Evolutionary conservation across 78 protist genomes (phyloP).

Genomic region (Mastigamoeba balamuthi): DNA sequence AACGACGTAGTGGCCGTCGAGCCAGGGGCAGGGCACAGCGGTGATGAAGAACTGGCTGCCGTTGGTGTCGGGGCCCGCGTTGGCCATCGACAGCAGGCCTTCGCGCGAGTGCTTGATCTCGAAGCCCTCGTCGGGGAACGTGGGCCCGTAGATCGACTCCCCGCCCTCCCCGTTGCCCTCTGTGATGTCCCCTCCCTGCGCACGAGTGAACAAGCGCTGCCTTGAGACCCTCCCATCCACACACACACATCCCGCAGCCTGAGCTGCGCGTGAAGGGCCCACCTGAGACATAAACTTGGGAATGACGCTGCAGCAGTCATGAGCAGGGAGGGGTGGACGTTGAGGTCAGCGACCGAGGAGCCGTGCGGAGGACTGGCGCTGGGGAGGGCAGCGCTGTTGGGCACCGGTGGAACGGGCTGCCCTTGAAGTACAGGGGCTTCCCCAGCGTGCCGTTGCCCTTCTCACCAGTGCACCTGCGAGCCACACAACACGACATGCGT

Average conservation of each 20-base stretch:
- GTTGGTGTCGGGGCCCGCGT: conserved; percentile 82
- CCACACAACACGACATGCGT: too few relatives aligned
- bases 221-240: too few relatives aligned
- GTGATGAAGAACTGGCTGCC: conserved; percentile 84
- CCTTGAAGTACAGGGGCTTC: conserved; percentile 72
- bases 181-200: conserved; percentile 85
- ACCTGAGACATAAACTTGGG: too few relatives aligned
- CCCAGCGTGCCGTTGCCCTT: conserved; percentile 25
- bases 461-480: conserved; percentile 62
- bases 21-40: conserved; percentile 73
- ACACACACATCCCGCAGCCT: too few relatives aligned
- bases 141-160: conserved; percentile 88
- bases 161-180: conserved; percentile 95
- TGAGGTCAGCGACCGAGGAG: too few relatives aligned
- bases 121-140: conserved; percentile 80
- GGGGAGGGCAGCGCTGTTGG: too few relatives aligned
- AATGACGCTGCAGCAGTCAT: too few relatives aligned
- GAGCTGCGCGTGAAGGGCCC: too few relatives aligned
- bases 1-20: conserved; percentile 92
- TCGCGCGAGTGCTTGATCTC: conserved; percentile 53
- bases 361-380: too few relatives aligned
- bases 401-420: conserved; percentile 77
- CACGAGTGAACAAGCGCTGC: too few relatives aligned
- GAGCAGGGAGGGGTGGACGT: too few relatives aligned
- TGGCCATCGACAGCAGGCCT: conserved; percentile 87